phyloP scores from a whole-genome alignment of 1,284 basidiomycete species.

The Ganoderma sinense region DNA sequence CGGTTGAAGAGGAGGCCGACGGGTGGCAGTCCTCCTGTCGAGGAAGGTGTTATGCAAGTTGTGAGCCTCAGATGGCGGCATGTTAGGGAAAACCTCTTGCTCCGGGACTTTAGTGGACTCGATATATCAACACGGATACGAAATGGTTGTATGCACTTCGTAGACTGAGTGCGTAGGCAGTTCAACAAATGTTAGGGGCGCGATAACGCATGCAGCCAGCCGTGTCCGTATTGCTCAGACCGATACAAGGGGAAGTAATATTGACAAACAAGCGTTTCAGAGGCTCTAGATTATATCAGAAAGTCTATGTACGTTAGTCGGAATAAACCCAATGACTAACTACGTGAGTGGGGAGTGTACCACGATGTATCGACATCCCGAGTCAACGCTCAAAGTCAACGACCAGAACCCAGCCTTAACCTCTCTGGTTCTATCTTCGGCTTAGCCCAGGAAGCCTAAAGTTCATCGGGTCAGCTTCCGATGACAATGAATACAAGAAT shows the following conservation, averaged over 20 bases:
- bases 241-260: too few species aligned
- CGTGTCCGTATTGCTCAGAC: too few species aligned
- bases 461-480: background rate
- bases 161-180: background rate
- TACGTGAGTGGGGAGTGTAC: background rate
- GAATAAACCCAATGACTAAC: background rate
- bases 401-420: conserved; percentile 9
- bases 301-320: background rate
- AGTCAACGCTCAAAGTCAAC: background rate
- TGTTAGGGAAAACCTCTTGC: background rate
- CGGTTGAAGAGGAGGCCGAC: background rate
- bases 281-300: background rate
- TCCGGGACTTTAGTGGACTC: background rate
- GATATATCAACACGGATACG: too few species aligned
- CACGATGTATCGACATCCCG: background rate
- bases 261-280: background rate
- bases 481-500: background rate
- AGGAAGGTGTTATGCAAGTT: background rate
- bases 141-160: background rate
- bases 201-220: too few species aligned
- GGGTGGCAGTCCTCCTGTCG: background rate
- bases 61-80: background rate
- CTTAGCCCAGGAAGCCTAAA: conserved; percentile 36
- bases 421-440: conserved; percentile 23
- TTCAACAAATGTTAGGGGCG: too few species aligned